phyloP scores from a whole-genome alignment of 2,329 filamentous ascomycete genomes.

The Lizonia empirigonia region DNA sequence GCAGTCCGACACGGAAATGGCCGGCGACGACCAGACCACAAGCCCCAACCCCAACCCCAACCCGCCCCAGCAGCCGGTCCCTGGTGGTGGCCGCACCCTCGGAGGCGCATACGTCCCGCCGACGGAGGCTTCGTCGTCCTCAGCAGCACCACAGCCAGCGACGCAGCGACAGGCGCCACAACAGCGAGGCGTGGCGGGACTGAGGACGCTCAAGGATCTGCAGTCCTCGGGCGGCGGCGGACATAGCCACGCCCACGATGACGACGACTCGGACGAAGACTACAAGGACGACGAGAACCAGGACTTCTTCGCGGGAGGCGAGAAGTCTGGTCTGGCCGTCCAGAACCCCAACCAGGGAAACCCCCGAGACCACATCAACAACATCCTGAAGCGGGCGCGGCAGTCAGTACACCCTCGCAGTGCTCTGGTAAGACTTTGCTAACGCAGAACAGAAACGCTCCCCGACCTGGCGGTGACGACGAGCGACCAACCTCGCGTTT shows the following conservation, averaged over 20 bases:
- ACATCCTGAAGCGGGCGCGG: conserved; percentile 56
- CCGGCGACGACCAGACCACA: conserved; percentile 38
- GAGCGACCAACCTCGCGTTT: conserved; percentile 62
- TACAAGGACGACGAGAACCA: conserved; percentile 64
- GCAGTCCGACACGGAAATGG: conserved; percentile 43
- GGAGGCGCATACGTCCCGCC: conserved; percentile 44
- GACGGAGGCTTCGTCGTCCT: conserved; percentile 32
- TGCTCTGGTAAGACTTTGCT: conserved; percentile 8
- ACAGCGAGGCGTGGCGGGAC: conserved; percentile 33
- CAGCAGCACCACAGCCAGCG: conserved; percentile 31
- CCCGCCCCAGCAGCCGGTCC: conserved; percentile 29
- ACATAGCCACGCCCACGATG: conserved; percentile 56
- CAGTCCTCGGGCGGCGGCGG: conserved; percentile 50
- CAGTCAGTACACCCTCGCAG: conserved; percentile 39
- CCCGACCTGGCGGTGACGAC: conserved; percentile 61
- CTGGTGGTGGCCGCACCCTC: conserved; percentile 46
- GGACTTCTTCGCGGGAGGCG: conserved; percentile 81
- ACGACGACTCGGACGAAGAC: conserved; percentile 65
- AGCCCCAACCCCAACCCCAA: conserved; percentile 26
- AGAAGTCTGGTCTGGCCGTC: conserved; percentile 78
- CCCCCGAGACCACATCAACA: conserved; percentile 56
- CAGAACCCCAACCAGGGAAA: conserved; percentile 65
- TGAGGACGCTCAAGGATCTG: conserved; percentile 54
- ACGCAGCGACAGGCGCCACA: conserved; percentile 35
- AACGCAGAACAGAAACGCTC: conserved; percentile 60